Evolutionary conservation across 176 grass and related monocot species (phyloP).

Genomic region (Rhynchospora breviuscula): DNA sequence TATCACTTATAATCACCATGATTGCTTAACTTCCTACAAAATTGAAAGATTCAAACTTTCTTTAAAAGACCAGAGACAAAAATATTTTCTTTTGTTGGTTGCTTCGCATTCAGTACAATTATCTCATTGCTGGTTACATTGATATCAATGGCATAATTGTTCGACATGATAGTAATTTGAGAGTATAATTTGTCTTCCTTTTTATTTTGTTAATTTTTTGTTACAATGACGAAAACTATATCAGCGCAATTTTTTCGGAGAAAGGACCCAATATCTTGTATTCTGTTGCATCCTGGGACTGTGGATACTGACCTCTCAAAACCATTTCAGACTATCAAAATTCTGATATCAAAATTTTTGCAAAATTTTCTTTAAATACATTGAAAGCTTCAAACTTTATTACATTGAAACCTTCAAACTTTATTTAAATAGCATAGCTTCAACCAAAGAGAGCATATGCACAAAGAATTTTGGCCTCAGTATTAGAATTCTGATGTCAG

Average conservation of each 20-base stretch:
- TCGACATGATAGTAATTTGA: neutral
- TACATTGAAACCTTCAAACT: no score
- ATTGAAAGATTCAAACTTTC: no score
- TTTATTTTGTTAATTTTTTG: neutral
- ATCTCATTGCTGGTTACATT: neutral
- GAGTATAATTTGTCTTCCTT: neutral
- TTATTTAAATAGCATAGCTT: no score
- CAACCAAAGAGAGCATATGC: no score
- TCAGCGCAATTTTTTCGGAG: constrained; percentile 66
- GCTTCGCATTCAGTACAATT: neutral
- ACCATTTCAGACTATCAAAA: constrained; percentile 74
- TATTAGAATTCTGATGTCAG: no score
- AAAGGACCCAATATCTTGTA: constrained; percentile 51
- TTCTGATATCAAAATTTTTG: no score
- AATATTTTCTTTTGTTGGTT: neutral
- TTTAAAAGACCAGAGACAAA: neutral
- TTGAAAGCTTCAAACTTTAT: no score
- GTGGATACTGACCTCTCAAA: constrained; percentile 82
- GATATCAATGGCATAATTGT: neutral
- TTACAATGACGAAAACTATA: constrained; percentile 73
- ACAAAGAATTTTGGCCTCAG: no score
- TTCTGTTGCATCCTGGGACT: constrained; percentile 84
- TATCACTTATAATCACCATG: no score
- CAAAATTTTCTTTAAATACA: no score
- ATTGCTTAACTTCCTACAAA: no score